Evolutionary conservation across 2,329 filamentous ascomycete species (phyloP), one percentile per base, ranked within the genome.

Genomic region (Talaromyces funiculosus): DNA sequence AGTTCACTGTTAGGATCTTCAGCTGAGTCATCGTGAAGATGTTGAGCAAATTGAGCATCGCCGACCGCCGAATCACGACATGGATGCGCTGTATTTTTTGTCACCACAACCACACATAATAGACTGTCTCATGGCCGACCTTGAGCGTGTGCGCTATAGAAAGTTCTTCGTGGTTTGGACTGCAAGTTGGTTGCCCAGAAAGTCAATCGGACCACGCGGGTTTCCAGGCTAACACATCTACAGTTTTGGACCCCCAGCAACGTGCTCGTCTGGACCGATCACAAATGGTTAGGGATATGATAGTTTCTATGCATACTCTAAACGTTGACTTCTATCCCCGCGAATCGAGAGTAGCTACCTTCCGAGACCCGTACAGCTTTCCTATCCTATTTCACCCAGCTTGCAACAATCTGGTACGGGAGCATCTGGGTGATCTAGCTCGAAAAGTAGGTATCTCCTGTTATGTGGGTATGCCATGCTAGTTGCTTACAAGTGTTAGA

Each of bases 351-450:
- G 79, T 99, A 42, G 81, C 97, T 67, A 96, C 91, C 0, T 97
- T 99, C 69, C 83, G 90, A 71, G 93, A 99, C 72, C 93, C 94
- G 0, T 96, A 89, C 87, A 97, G 93, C 76, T 99, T 99, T 70
- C 92, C 92, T 0, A 84, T 92, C 56, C 81, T 99, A 62, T 99
- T 89, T 77, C 93, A 99, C 72, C 93, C 93, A 1, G 85, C 84
- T 58, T 97, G 94, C 77, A 96, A 96, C 73, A 83, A 86, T 65
- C 78, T 97, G 45, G 88, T 99, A 42, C 85, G 87, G 53, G 82
- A 84, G 59, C 93, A 99, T 72, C 86, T 99, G 83, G 87, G 92
- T 70, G 82, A 84, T 40, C 78, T 97, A 59, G 91, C 94, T 29
- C 90, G 96, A 73, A 97, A 93, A 86, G 92, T 95, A 24, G 16